Evolutionary conservation across 495 filamentous ascomycete species (phyloP), one percentile per base, ranked within the genome.

Genomic region (Neurospora discreta): DNA sequence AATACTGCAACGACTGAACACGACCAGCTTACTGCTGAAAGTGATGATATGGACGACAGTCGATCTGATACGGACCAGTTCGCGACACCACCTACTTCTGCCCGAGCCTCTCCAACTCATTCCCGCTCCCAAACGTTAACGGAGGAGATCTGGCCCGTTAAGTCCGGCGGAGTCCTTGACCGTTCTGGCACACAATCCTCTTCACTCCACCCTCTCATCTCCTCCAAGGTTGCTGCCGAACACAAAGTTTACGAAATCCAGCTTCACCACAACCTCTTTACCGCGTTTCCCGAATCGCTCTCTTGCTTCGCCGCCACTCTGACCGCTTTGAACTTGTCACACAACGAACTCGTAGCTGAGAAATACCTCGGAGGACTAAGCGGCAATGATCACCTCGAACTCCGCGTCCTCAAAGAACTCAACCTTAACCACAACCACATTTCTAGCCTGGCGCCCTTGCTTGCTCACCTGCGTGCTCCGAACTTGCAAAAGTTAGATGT

Each of bases 231-330:
- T 38, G 84, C 84, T 1, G 79, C 80, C 15, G 80, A 78, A 65
- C 81, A 89, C 71, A 82, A 81, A 20, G 79, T 87, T 36, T 78
- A 79, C 9, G 83, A 85, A 30, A 81, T 95, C 8, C 87, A 90
- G 69, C 84, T 97, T 52, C 88, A 92, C 40, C 89, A 93, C 73
- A 97, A 98, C 79, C 84, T 87, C 30, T 85, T 97, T 73, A 86
- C 86, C 7, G 76, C 81, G 13, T 87, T 97, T 26, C 95, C 95
- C 3, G 82, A 85, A 26, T 87, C 88, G 3, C 82, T 96, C 30
- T 85, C 84, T 15, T 86, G 90, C 74, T 88, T 96, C 60, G 87
- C 88, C 16, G 80, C 87, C 20, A 89, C 88, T 33, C 80, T 98
- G n/a, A 88, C 87, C 1, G 86, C 88, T 13, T 85, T 98, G 68